Base-by-base conservation (phyloP, 1,284 basidiomycete species). In the Puccinia coronata region DNA sequence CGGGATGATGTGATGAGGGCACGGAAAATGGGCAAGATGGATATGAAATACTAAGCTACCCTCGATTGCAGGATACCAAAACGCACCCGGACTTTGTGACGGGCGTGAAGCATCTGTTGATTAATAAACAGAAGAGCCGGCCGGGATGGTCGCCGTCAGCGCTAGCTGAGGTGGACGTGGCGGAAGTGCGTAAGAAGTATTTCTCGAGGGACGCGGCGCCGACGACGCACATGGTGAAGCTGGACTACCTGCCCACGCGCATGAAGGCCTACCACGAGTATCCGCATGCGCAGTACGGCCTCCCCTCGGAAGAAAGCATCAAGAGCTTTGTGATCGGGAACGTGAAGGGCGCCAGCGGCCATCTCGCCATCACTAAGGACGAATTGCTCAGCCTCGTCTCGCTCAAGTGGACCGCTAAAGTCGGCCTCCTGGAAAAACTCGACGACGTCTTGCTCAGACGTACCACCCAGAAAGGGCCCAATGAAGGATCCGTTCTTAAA, bases 41-140 rank as follows among this genome's bases (percentile, higher is more conserved):
- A n/a, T n/a, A n/a, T n/a, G n/a, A n/a, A n/a, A n/a, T n/a, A n/a
- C n/a, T n/a, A 47, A 47, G 1, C 1, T 47, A 9, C 43, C 2
- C 12, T 20, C 80, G 84, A 84, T 12, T 71, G 82, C 25, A 85
- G 85, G 84, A 91, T 90, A 82, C 92, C 90, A 51, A 93, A 90
- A 74, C 83, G 9, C 84, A 85, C 84, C 88, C 91, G 36, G 95
- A 98, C 87, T 97, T 98, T 87, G 85, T 88, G 78, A 91, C 90
- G 28, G 95, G 95, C 39, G 92, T 97, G 51, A 90, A 88, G 20
- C 89, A 91, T 65, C 90, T 94, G 39, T 87, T 98, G 43, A 86
- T 92, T 63, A 87, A 91, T n/a, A 94, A 92, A 86, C 86, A 84
- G 77, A 87, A 85, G 83, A 83, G 83, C 81, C 86, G 88, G 82